Base-by-base conservation (phyloP, 2,329 filamentous ascomycete genomes). In the Diaporthe vexans region DNA sequence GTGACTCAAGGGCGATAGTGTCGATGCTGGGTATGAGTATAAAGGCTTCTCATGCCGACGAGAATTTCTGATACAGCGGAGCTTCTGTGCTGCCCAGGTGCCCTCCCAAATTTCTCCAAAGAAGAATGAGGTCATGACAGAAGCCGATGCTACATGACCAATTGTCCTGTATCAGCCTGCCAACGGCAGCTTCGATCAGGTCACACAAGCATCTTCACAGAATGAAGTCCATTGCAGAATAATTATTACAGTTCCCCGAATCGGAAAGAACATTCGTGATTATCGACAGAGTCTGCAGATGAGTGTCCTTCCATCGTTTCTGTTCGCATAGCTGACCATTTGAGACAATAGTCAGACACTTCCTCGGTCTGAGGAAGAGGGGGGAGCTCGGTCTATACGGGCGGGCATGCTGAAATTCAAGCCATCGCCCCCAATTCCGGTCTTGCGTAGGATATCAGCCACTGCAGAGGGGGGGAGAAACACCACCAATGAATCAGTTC, bases 401-500 rank as follows among this genome's bases (percentile, higher is more conserved):
- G 21, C 35, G 9, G 11, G 21, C 43, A 37, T 29, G 43, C 13
- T 52, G 21, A 17, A 52, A 19, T 19, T 21, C 46, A 19, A 37
- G 29, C n/a, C 29, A 37, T 7, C 10, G 48, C 63, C 63, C 46
- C 48, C 63, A 68, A 68, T 21, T 40, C 2, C 4, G 46, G 29
- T 24, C 63, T 54, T 54, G 33, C 61, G 52, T 26, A 13, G 46
- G 19, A 21, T 11, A 29, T 13, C n/a, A 67, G 61, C 61, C 61
- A 67, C 61, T 67, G 61, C 29, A 33, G n/a, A 40, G 33, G 46
- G 48, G 17, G 15, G 8, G 37, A 35, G 21, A 54, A 54, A 29
- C 33, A 68, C 63, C 63, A 68, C 63, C 63, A 68, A 68, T 68
- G 33, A 26, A 13, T 8, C 63, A n/a, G 8, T 40, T 33, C 48